Percentiles rank a stretch among this genome's conserved stretches.
phyloP scores from a whole-genome alignment of 192 early-diverging fungal genomes.

The Helicostylum pulchrum region DNA sequence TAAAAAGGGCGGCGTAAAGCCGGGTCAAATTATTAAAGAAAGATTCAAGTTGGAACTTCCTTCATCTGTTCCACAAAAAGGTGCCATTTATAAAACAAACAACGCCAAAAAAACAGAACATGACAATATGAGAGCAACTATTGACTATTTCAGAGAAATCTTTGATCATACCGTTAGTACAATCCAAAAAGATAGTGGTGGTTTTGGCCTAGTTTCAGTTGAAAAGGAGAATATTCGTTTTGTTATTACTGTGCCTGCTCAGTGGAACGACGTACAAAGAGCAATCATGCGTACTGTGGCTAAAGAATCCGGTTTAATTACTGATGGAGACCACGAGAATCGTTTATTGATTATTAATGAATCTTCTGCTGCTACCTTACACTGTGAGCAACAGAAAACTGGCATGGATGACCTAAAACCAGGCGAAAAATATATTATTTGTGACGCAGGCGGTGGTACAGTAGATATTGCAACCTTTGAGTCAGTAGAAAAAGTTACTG shows the following conservation, averaged over 20 bases:
- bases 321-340: constrained; percentile 4
- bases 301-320: constrained; percentile 6
- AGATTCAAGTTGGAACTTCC: constrained; percentile 1
- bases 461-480: constrained; percentile 12
- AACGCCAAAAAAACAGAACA: constrained; percentile 1
- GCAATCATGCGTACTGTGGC: not conserved
- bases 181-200: not conserved
- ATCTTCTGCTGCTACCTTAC: constrained; percentile 6
- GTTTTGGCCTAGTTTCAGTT: not conserved
- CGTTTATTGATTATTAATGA: constrained; percentile 5
- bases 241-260: constrained; percentile 9
- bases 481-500: not conserved
- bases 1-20: not conserved
- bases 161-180: not conserved
- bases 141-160: constrained; percentile 8
- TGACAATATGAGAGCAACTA: not conserved
- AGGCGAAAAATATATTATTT: not conserved
- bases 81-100: not conserved
- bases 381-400: not conserved
- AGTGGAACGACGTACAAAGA: constrained; percentile 4
- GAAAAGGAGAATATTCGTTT: constrained; percentile 4
- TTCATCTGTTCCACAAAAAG: not conserved
- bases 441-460: constrained; percentile 17
- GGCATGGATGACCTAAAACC: not conserved
- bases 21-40: not conserved